These are phyloP conservation scores for Trifolium subterraneum DNA, from an alignment of 306 rosid species.

Conservation along the genomic window DNA sequence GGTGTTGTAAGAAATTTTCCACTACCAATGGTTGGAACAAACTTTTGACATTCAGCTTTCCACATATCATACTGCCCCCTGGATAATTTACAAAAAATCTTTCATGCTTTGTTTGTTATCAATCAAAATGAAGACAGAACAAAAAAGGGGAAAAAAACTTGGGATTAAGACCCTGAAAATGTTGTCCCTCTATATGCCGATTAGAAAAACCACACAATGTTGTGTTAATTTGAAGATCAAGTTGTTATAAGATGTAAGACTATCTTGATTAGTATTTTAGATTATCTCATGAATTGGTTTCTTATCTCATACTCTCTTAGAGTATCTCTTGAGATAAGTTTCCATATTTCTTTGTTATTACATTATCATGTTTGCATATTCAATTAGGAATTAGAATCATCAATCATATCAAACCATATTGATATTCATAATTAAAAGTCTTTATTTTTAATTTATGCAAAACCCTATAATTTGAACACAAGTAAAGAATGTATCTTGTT, in stretches of 20 bases:
- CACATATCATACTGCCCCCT: constrained; percentile 78
- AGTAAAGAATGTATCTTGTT: not conserved
- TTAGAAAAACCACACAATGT: not conserved
- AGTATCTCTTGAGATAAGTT: not conserved
- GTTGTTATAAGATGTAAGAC: not conserved
- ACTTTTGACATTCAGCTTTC: constrained; percentile 88
- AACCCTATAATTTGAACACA: not conserved
- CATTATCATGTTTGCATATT: not conserved
- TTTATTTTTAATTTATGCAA: too few relatives aligned
- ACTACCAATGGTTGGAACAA: constrained; percentile 75
- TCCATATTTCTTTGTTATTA: not conserved
- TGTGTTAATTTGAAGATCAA: constrained; percentile 4
- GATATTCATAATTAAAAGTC: too few relatives aligned
- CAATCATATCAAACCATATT: not conserved
- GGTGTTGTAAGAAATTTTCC: constrained; percentile 76
- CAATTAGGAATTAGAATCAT: not conserved
- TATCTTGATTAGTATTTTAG: not conserved
- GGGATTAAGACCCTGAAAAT: constrained; percentile 31
- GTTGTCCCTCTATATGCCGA: not conserved
- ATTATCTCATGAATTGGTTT: not conserved
- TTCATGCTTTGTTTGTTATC: constrained; percentile 14
- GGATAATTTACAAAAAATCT: constrained; percentile 39
- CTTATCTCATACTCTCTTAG: not conserved
- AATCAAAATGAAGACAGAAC: constrained; percentile 11
- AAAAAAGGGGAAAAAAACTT: not conserved